Evolutionary conservation across 2,329 filamentous ascomycete genomes (phyloP).

Genomic region (Aschersonia sp.): DNA sequence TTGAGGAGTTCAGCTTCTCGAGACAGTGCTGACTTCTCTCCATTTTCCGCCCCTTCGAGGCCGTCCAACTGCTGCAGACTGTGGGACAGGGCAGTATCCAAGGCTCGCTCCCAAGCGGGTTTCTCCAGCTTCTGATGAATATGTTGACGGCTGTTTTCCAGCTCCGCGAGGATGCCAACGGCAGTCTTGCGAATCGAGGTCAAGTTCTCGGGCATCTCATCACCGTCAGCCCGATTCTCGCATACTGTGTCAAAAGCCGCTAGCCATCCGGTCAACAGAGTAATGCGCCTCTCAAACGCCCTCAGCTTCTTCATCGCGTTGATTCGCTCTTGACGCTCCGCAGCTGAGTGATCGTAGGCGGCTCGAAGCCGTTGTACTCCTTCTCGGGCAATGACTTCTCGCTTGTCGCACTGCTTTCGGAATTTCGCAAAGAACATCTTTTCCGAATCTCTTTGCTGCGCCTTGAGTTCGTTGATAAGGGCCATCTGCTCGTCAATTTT

Average conservation of each 20-base stretch:
- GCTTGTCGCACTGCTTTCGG: constrained; percentile 78
- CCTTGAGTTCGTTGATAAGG: constrained; percentile 90
- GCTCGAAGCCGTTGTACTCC: constrained; percentile 65
- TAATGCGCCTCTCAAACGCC: constrained; percentile 71
- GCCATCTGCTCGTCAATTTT: constrained; percentile 98
- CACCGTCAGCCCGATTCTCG: constrained; percentile 38
- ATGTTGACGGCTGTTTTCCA: constrained; percentile 82
- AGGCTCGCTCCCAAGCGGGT: constrained; percentile 70
- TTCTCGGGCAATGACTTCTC: constrained; percentile 60
- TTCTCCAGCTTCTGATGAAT: constrained; percentile 73
- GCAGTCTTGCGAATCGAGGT: constrained; percentile 73
- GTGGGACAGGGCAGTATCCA: constrained; percentile 80
- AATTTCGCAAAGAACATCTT: constrained; percentile 73
- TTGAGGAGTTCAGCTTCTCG: constrained; percentile 81
- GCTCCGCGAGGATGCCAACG: constrained; percentile 72
- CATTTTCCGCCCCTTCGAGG: constrained; percentile 27
- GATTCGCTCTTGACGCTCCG: constrained; percentile 67
- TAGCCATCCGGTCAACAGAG: constrained; percentile 81
- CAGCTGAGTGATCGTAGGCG: constrained; percentile 68
- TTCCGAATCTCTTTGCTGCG: constrained; percentile 83
- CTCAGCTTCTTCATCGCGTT: constrained; percentile 69
- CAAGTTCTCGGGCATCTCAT: constrained; percentile 53
- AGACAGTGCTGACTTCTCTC: constrained; percentile 55
- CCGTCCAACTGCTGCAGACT: constrained; percentile 65
- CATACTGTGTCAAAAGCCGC: constrained; percentile 78